Conservation (phyloP, 371 early-diverging fungal genomes). For the Thermomucor indicae-seudaticae region DNA sequence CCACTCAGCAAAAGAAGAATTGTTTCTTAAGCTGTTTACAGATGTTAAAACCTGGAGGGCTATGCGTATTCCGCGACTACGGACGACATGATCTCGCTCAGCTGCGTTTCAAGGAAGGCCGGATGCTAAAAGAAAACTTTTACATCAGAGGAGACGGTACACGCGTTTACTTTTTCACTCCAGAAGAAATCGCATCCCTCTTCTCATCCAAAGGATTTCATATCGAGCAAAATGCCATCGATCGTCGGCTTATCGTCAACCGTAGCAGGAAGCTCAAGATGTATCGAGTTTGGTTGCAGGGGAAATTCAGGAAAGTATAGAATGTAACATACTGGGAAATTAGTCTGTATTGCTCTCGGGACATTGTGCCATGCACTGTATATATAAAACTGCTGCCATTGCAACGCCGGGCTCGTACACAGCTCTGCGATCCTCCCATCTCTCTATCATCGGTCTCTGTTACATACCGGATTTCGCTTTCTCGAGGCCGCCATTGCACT, state of each 20-base stretch:
- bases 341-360: too few relatives aligned
- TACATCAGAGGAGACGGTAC: conserved; percentile 90
- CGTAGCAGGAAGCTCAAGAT: conserved; percentile 91
- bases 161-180: conserved; percentile 63
- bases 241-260: conserved; percentile 94
- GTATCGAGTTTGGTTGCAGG: conserved; percentile 98
- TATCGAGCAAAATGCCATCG: conserved; percentile 87
- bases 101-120: conserved; percentile 69
- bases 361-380: background rate
- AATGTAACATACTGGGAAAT: too few relatives aligned
- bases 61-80: conserved; percentile 86
- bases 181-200: conserved; percentile 50
- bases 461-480: too few relatives aligned
- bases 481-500: too few relatives aligned
- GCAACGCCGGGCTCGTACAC: too few relatives aligned
- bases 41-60: conserved; percentile 72
- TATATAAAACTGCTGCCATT: background rate
- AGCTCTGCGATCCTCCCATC: too few relatives aligned
- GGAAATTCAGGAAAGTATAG: conserved; percentile 92
- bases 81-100: conserved; percentile 86
- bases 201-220: conserved; percentile 45
- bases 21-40: background rate
- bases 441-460: too few relatives aligned
- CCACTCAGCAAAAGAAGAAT: too few relatives aligned
- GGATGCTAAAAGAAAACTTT: conserved; percentile 61